Evolutionary conservation across 805 yeast species (phyloP), one percentile per base, ranked within the genome.

Genomic region (Candida oleophila): DNA sequence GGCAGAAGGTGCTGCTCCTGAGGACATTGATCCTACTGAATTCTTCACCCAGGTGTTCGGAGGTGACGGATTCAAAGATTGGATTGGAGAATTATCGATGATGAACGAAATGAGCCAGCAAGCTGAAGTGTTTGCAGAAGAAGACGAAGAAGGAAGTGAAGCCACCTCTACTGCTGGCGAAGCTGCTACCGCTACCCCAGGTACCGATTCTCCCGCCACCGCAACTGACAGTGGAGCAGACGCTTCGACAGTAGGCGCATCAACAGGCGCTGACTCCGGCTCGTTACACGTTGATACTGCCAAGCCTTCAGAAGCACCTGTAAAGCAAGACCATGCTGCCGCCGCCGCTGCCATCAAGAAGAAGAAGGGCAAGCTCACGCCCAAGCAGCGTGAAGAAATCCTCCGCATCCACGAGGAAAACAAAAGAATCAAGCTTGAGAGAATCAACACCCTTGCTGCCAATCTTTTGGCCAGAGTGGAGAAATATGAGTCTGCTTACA

Each of bases 31-130:
- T 22, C 45, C 46, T 16, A 73, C 80, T 37, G 89, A 84, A 58
- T 82, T 83, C 55, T 85, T 84, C 61, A 74, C 84, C 3, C 76
- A 76, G 69, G 83, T 85, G 49, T 84, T 90, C 65, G 97, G 97
- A 39, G 97, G 97, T 42, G 96, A 87, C 47, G 95, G 94, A 1
- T 90, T 91, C 65, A 78, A 74, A 30, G 83, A 85, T 42, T 85
- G 67, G 68, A 64, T 61, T 22, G 68, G 67, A 18, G 65, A 64
- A 44, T 69, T 90, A 50, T 80, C 90, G 22, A 73, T 91, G 62
- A 65, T 94, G 59, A 82, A 81, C 56, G 95, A 90, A 55, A 68
- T 94, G 61, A 78, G 85, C 8, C 77, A 82, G 54, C 76, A 81
- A 3, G 81, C 85, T 3, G 86, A 76, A 21, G 65, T 78, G 19